Percentiles rank a stretch among this genome's conserved stretches.
Conservation (phyloP, 495 filamentous ascomycete species). For the Jackrogersella multiformis region DNA sequence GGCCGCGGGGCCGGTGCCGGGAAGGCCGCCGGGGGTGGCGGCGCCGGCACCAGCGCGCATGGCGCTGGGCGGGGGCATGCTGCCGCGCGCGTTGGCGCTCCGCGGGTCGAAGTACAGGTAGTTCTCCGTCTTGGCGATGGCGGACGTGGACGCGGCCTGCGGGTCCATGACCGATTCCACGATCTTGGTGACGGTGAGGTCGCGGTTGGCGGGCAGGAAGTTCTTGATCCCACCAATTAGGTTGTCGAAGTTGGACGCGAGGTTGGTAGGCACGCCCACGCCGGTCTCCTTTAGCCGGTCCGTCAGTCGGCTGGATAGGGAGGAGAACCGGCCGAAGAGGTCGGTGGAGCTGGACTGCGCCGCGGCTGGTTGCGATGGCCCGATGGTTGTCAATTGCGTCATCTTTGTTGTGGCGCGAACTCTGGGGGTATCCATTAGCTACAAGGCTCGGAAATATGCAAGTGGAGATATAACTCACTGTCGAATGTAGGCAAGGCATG, state of each 20-base stretch:
- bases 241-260: slow-evolving; percentile 91
- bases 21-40: slow-evolving; percentile 53
- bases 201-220: slow-evolving; percentile 93
- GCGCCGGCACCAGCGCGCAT: slow-evolving; percentile 49
- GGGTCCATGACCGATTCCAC: slow-evolving; percentile 99
- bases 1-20: slow-evolving; percentile 54
- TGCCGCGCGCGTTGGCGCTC: slow-evolving; percentile 89
- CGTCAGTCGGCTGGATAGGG: slow-evolving; percentile 88
- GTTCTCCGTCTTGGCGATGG: slow-evolving; percentile 95
- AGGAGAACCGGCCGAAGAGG: slow-evolving; percentile 88
- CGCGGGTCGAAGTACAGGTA: slow-evolving; percentile 99
- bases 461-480: slow-evolving; percentile 61
- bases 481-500: slow-evolving; percentile 83
- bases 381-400: slow-evolving; percentile 93
- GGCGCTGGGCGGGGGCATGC: slow-evolving; percentile 80
- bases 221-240: slow-evolving; percentile 99
- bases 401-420: slow-evolving; percentile 96
- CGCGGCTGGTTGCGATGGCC: slow-evolving; percentile 66
- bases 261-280: slow-evolving; percentile 58
- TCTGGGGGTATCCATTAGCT: slow-evolving; percentile 59
- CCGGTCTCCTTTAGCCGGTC: slow-evolving; percentile 93
- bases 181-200: slow-evolving; percentile 96
- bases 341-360: slow-evolving; percentile 69
- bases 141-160: slow-evolving; percentile 82
- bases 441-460: neutral